Evolutionary conservation across 2,329 filamentous ascomycete genomes (phyloP), one percentile per base, ranked within the genome.

Genomic region (Emmonsiellopsis sp.): DNA sequence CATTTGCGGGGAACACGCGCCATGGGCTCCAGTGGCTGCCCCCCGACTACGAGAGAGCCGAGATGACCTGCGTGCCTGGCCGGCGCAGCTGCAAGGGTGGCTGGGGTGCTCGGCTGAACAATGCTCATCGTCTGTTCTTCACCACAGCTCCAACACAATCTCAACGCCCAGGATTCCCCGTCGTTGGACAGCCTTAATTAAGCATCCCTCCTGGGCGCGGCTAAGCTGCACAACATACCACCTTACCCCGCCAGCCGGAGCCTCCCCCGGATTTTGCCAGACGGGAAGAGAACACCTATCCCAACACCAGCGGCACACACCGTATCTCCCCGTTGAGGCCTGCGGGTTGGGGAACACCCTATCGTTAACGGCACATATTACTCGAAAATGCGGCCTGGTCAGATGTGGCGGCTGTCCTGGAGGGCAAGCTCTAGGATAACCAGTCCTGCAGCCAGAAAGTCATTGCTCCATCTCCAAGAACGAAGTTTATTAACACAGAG

Each of bases 401-500:
- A 16, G 31, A 11, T 52, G 15, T 52, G 50, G 50, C 50, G 41
- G 13, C 32, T 52, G n/a, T 32, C 50, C 20, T 35, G 32, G 15
- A 52, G 16, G 26, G 26, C 37, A 51, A 31, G 41, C 43, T 45
- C 44, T 44, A 50, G 45, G 7, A 16, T 41, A 48, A 30, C 34
- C 3, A 6, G 8, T 4, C 15, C 38, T 20, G 30, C 31, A 16
- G 51, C 38, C n/a, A 41, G 50, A 44, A 32, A 41, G 8, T 51
- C 37, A 5, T 10, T 26, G 20, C 26, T 44, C 10, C 15, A 32
- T 30, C 8, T 32, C n/a, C 40, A 56, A 31, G 48, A 44, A 45
- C 57, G 65, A n/a, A 56, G 56, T 34, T 48, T 65, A 37, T 54
- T 65, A 34, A 65, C 64, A 7, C 58, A 62, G 42, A 67, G 65